Conservation (phyloP, 441 rosid species). For the Jatropha multifida region DNA sequence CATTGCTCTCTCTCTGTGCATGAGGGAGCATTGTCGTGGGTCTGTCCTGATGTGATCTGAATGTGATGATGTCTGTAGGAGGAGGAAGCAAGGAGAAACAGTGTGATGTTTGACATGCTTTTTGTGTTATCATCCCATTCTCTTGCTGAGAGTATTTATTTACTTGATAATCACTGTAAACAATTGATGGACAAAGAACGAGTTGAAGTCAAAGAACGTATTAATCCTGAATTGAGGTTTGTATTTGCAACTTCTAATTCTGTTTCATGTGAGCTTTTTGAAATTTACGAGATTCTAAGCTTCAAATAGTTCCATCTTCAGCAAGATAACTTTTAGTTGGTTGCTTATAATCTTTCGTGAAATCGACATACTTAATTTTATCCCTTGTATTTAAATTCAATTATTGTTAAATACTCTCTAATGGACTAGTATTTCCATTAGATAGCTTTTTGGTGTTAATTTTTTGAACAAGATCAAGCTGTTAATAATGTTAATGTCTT, state of each 20-base stretch:
- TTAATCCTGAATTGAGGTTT: conserved; percentile 80
- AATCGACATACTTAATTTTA: not conserved
- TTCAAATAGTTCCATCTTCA: not conserved
- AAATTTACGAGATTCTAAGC: not conserved
- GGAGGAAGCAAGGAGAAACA: conserved; percentile 84
- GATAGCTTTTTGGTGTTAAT: not conserved
- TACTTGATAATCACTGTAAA: conserved; percentile 62
- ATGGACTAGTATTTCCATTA: too few species aligned
- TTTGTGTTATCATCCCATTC: conserved; percentile 74
- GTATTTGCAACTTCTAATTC: conserved; percentile 22
- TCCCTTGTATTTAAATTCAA: not conserved
- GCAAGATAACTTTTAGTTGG: not conserved
- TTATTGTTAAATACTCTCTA: too few species aligned
- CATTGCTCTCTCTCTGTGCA: not conserved
- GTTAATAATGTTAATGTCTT: not conserved
- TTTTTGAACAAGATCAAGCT: not conserved
- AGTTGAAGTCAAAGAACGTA: conserved; percentile 43
- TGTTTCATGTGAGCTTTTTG: not conserved
- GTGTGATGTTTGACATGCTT: conserved; percentile 69
- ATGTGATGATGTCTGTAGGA: conserved; percentile 39
- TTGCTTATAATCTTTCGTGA: not conserved
- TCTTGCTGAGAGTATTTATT: conserved; percentile 66
- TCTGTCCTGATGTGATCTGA: conserved; percentile 3
- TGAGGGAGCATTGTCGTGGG: not conserved
- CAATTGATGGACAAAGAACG: conserved; percentile 47